Conservation (phyloP, 306 rosid genomes). For the Vigna reflexopilosa region DNA sequence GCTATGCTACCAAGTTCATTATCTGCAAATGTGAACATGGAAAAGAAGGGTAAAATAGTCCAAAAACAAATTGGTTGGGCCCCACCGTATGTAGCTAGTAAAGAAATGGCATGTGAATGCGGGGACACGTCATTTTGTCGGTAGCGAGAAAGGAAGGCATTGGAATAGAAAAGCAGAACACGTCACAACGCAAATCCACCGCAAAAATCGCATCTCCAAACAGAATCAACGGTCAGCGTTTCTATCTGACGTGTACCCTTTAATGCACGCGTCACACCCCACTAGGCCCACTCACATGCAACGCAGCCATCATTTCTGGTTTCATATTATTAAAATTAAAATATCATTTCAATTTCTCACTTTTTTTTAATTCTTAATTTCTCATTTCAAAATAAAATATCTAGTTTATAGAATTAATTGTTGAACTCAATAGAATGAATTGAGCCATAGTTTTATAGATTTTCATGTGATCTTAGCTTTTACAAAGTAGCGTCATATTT, state of each 20-base stretch:
- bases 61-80: background rate
- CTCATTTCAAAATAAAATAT: too few relatives aligned
- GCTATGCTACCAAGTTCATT: background rate
- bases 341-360: too few relatives aligned
- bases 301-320: background rate
- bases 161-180: background rate
- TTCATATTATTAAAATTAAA: background rate
- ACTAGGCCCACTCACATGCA: slow-evolving; percentile 34
- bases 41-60: slow-evolving; percentile 1
- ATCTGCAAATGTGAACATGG: slow-evolving; percentile 1
- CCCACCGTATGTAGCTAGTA: slow-evolving; percentile 4
- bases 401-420: too few relatives aligned
- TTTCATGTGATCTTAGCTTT: too few relatives aligned
- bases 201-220: slow-evolving; percentile 13
- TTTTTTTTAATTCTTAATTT: too few relatives aligned
- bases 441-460: too few relatives aligned
- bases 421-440: too few relatives aligned
- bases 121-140: slow-evolving; percentile 43
- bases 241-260: slow-evolving; percentile 27
- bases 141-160: background rate
- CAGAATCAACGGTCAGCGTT: slow-evolving; percentile 2
- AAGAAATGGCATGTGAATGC: slow-evolving; percentile 33
- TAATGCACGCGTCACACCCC: slow-evolving; percentile 29
- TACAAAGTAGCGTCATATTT: too few relatives aligned
- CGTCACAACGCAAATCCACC: slow-evolving; percentile 23